A percentile compares a stretch with the other conserved stretches of the same genome.
phyloP scores from a whole-genome alignment of 257 asterid species.

The Solanum gandarillasii region DNA sequence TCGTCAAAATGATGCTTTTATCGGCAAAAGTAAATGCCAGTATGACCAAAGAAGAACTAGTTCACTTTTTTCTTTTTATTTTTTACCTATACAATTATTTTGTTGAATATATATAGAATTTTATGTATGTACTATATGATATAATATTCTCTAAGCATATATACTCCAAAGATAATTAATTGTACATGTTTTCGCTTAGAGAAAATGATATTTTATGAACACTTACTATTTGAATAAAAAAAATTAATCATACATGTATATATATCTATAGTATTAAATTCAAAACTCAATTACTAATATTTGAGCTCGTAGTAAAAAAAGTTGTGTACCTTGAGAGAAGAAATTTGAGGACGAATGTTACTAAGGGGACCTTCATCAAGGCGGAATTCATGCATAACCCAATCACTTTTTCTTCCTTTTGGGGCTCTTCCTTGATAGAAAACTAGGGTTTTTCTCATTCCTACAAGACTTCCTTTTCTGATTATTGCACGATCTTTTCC shows the following conservation, averaged over 20 bases:
- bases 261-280: neutral
- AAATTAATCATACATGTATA: neutral
- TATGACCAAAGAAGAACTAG: neutral
- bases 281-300: neutral
- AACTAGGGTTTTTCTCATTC: slow-evolving; percentile 86
- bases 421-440: slow-evolving; percentile 94
- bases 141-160: neutral
- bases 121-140: neutral
- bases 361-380: slow-evolving; percentile 34
- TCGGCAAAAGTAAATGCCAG: neutral
- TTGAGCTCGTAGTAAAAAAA: neutral
- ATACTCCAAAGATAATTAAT: neutral
- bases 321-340: slow-evolving; percentile 24
- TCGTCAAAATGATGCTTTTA: neutral
- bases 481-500: slow-evolving; percentile 63
- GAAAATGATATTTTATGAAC: no score
- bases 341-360: slow-evolving; percentile 22
- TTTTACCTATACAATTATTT: no score
- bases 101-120: neutral
- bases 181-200: neutral
- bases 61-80: neutral
- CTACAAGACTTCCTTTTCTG: slow-evolving; percentile 47
- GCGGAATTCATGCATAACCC: slow-evolving; percentile 97
- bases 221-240: no score
- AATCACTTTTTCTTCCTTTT: slow-evolving; percentile 64